Evolutionary conservation across 2,329 filamentous ascomycete genomes (phyloP), one percentile per base, ranked within the genome.

Genomic region (Calonectria pseudoturangicola): DNA sequence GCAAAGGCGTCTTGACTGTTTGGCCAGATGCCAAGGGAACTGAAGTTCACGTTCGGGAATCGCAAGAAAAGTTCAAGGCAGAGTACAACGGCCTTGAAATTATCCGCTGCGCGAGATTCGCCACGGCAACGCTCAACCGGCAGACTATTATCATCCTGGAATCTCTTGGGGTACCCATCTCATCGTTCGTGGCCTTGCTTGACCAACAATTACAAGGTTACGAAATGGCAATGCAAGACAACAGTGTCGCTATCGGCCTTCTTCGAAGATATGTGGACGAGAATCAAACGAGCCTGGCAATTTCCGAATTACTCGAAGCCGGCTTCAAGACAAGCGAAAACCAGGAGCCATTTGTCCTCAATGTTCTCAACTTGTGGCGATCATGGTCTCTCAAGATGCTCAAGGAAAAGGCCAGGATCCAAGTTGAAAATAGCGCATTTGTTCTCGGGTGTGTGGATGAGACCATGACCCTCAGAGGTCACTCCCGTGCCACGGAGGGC

Each of bases 371-470:
- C 43, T 87, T 98, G 0, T 99, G 97, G 96, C 90, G 93, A 74
- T 91, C 95, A 1, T 98, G 95, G 94, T 95, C 93, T 0, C 90
- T 98, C 76, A 98, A 98, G 80, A 90, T 93, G 15, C 89, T 99
- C 21, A 98, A 98, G 78, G 95, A 98, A 77, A 98, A 98, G 79
- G 95, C 96, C 0, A 93, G 93, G 33, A 95, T 99, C 51, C 88
- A 92, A 2, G 89, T 99, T 12, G 92, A 95, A 8, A 85, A 96
- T 71, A 95, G 96, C 1, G 96, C 95, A 0, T 98, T 97, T 80
- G 88, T 98, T 0, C 89, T 98, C 8, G 97, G 96, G 3, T 95
- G 94, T 74, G 91, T 96, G 7, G 97, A 99, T 76, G 97, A 99
- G 83, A 96, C 94, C 0, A 89, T 87, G 1, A 93, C 89, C 0